Conservation (phyloP, 1,139 yeast genomes). For the Candida tunisiensis region DNA sequence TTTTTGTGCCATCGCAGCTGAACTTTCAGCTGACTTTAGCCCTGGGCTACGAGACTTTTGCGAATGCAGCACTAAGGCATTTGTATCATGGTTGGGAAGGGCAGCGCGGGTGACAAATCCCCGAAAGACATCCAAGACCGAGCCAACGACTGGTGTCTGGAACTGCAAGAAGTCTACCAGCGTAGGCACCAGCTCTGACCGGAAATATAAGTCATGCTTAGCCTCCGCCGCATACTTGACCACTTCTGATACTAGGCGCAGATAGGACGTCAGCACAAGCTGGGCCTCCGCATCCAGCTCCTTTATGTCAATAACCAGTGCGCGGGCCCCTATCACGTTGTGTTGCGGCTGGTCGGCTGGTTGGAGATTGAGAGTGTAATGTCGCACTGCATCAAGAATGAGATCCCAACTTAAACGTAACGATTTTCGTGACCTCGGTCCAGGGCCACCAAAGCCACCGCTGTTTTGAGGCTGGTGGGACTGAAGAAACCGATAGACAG, state of each 20-base stretch:
- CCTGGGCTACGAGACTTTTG: too few species aligned
- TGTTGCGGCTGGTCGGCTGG: neutral
- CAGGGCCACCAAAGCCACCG: too few species aligned
- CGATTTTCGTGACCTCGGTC: too few species aligned
- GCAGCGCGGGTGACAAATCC: too few species aligned
- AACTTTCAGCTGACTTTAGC: too few species aligned
- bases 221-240: slow-evolving; percentile 27
- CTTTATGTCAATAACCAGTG: slow-evolving; percentile 5
- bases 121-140: slow-evolving; percentile 35
- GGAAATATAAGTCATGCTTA: slow-evolving; percentile 2
- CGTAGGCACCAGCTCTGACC: slow-evolving; percentile 11
- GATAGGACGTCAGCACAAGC: slow-evolving; percentile 59
- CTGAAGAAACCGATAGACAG: slow-evolving; percentile 16
- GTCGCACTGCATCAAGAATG: slow-evolving; percentile 37
- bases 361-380: slow-evolving; percentile 33
- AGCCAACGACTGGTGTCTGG: slow-evolving; percentile 37
- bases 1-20: too few species aligned
- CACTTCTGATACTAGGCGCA: slow-evolving; percentile 36
- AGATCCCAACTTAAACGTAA: slow-evolving; percentile 31
- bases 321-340: slow-evolving; percentile 1
- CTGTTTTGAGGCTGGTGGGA: neutral
- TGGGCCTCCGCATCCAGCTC: slow-evolving; percentile 72
- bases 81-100: slow-evolving; percentile 15
- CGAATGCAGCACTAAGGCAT: too few species aligned
- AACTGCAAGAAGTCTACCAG: slow-evolving; percentile 31